Evolutionary conservation across 345 rosid species (phyloP), one percentile per base, ranked within the genome.

Genomic region (Litchi chinensis): DNA sequence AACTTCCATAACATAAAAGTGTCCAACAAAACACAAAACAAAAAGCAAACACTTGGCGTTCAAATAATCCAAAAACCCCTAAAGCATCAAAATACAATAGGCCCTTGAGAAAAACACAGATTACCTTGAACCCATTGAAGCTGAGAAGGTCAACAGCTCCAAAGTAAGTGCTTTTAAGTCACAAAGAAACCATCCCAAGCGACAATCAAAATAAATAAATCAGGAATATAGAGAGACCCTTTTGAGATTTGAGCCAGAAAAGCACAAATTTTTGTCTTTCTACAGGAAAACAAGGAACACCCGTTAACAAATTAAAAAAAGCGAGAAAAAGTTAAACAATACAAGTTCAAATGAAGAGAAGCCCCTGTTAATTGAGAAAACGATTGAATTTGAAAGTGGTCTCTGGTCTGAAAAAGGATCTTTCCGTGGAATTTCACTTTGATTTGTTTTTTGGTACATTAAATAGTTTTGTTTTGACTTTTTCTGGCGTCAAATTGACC

Each of bases 121-220:
- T 64, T 65, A 87, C 88, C 88, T 87, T 41, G 83, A 76, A 79
- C 79, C 84, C 86, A 83, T 85, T 57, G 57, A 76, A 83, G 77
- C 50, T 22, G 79, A 64, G 37, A 32, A 72, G 70, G 57, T 80
- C 22, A 76, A 59, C 39, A 75, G 65, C 73, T 69, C 59, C 69
- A 76, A 74, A 71, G 56, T 26, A 63, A 7, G 22, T 19, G 64
- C 70, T 37, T 65, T 44, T 3, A 10, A 56, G 48, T 75, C 78
- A 75, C 48, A 5, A 50, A 28, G 32, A 75, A 50, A 28, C 19
- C 78, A 65, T 75, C 59, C 44, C 5, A 40, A 24, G 68, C 16
- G 44, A 43, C 62, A 26, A 46, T 48, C 6, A 50, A 32, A 46
- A 18, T 54, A 59, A 68, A 43, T 7, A 8, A 71, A 65, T 39